Percentiles rank a stretch among this genome's conserved stretches.
These are phyloP conservation scores for Saccharum officinarum DNA, from an alignment of 176 grass and related monocot species.

Conservation along the genomic window DNA sequence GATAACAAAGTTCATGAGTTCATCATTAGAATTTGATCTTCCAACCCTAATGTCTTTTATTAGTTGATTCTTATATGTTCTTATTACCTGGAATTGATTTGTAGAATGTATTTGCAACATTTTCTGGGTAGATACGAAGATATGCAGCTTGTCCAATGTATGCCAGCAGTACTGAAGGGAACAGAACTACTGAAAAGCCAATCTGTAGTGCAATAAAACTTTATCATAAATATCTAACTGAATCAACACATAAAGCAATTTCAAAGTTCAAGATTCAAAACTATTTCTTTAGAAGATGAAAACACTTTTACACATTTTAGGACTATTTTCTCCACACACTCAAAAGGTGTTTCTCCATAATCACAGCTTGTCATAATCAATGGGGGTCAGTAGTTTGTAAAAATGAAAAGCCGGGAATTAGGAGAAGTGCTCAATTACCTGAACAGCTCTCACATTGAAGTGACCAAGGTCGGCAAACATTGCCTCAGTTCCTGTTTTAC, in stretches of 20 bases:
- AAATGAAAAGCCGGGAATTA: background rate
- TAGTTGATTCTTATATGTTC: slow-evolving; percentile 14
- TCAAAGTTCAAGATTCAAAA: background rate
- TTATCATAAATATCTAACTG: slow-evolving; percentile 10
- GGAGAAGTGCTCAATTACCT: slow-evolving; percentile 40
- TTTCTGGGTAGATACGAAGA: slow-evolving; percentile 41
- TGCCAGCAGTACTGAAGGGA: slow-evolving; percentile 61
- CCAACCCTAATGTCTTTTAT: slow-evolving; percentile 3
- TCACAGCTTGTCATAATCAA: background rate
- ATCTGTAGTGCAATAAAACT: slow-evolving; percentile 44
- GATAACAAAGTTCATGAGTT: slow-evolving; percentile 9
- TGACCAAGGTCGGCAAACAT: slow-evolving; percentile 87
- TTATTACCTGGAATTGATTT: slow-evolving; percentile 76
- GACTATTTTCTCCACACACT: background rate
- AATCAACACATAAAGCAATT: slow-evolving; percentile 17
- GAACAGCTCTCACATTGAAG: slow-evolving; percentile 70
- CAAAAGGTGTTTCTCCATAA: background rate
- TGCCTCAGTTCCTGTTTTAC: slow-evolving; percentile 72
- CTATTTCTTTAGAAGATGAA: background rate
- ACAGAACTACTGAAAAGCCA: slow-evolving; percentile 55
- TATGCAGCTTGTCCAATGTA: slow-evolving; percentile 78
- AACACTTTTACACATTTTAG: background rate
- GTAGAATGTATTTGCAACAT: slow-evolving; percentile 65
- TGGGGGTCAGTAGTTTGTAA: background rate
- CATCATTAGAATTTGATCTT: background rate